These are phyloP conservation scores for Aphanomyces stellatus DNA, from an alignment of 352 stramenopile genomes.

Conservation along the genomic window DNA sequence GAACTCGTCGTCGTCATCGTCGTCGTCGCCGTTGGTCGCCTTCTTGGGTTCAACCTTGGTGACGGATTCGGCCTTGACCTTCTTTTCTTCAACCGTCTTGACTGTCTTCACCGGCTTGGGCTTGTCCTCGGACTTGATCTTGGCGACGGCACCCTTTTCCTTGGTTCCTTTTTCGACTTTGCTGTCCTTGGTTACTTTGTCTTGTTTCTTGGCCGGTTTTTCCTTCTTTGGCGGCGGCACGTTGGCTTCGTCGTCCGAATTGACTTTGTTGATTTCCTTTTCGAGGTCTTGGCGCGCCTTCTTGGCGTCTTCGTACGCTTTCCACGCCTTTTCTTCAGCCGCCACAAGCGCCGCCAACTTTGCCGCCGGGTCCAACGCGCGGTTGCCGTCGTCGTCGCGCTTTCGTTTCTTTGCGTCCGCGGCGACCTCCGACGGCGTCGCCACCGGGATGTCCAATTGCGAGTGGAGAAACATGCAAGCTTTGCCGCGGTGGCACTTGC, in stretches of 20 bases:
- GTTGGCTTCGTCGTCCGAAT: neutral
- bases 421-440: neutral
- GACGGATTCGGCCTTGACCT: slow-evolving; percentile 16
- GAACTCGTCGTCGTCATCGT: neutral
- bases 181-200: slow-evolving; percentile 22
- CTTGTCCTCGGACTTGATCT: slow-evolving; percentile 21
- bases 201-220: slow-evolving; percentile 12
- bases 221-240: too few species aligned
- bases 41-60: too few species aligned
- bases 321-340: slow-evolving; percentile 1
- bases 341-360: neutral
- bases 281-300: neutral
- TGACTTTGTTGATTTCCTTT: neutral
- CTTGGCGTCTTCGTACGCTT: slow-evolving; percentile 8
- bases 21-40: neutral
- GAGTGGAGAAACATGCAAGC: slow-evolving; percentile 59
- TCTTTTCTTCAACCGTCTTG: slow-evolving; percentile 11
- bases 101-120: slow-evolving; percentile 7
- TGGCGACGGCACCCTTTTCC: neutral
- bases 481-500: slow-evolving; percentile 59
- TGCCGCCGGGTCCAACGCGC: neutral
- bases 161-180: slow-evolving; percentile 7
- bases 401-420: slow-evolving; percentile 9
- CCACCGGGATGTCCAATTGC: slow-evolving; percentile 28
- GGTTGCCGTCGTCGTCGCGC: neutral